Percentiles rank a stretch among this genome's conserved stretches.
These are phyloP conservation scores for Penicillium daleae DNA, from an alignment of 495 filamentous ascomycete species.

Conservation along the genomic window DNA sequence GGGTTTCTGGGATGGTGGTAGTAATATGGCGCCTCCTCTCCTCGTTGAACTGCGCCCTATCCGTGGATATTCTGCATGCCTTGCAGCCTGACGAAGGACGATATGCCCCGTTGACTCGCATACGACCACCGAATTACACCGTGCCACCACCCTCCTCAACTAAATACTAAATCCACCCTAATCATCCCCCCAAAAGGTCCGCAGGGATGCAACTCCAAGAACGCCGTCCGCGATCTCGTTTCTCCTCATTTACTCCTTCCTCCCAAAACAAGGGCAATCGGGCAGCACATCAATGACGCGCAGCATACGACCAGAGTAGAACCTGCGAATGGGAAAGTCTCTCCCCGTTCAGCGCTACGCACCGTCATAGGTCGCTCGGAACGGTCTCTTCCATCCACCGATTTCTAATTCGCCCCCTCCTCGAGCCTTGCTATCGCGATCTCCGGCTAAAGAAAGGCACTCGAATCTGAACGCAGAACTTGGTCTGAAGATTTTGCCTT, in stretches of 20 bases:
- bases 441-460: neutral
- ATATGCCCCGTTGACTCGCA: conserved; percentile 31
- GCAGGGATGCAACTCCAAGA: conserved; percentile 20
- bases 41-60: conserved; percentile 16
- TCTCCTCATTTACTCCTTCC: conserved; percentile 3
- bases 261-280: conserved; percentile 14
- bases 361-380: conserved; percentile 17
- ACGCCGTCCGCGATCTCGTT: conserved; percentile 14
- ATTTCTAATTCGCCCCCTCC: conserved; percentile 27
- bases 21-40: conserved; percentile 9
- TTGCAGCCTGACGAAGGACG: conserved; percentile 33
- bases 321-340: conserved; percentile 6
- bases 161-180: neutral
- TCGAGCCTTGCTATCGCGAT: conserved; percentile 15
- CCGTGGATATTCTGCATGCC: conserved; percentile 28
- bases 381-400: conserved; percentile 13
- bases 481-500: neutral
- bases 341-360: conserved; percentile 2
- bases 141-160: conserved; percentile 31
- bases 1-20: neutral
- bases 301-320: conserved; percentile 15
- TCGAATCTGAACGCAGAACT: neutral
- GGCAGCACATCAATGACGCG: conserved; percentile 34
- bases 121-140: conserved; percentile 30
- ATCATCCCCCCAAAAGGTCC: neutral